Evolutionary conservation across 2,329 filamentous ascomycete species (phyloP).

Genomic region (Xylaria sp.): DNA sequence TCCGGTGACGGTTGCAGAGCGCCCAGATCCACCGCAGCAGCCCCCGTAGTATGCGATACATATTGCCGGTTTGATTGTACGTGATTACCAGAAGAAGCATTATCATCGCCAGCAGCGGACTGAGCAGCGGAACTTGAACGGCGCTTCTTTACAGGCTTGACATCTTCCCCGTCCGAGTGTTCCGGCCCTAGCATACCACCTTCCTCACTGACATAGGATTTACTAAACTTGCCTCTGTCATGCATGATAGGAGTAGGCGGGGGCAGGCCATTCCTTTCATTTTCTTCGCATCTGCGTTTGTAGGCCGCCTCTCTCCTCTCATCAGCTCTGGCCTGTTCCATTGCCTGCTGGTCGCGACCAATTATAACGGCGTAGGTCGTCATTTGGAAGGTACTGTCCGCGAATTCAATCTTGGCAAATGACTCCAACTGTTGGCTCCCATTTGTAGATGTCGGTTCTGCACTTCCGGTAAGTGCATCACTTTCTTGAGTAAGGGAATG

Average conservation of each 20-base stretch:
- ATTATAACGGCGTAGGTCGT: slow-evolving; percentile 75
- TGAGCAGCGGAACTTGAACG: slow-evolving; percentile 51
- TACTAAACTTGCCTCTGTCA: slow-evolving; percentile 62
- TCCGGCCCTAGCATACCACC: slow-evolving; percentile 71
- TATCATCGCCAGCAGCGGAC: slow-evolving; percentile 51
- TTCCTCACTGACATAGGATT: slow-evolving; percentile 71
- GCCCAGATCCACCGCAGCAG: slow-evolving; percentile 64
- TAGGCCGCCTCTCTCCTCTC: slow-evolving; percentile 55
- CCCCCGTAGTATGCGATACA: slow-evolving; percentile 64
- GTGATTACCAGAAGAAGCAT: slow-evolving; percentile 46
- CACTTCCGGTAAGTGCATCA: slow-evolving; percentile 40
- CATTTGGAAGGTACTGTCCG: slow-evolving; percentile 80
- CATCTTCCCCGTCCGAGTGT: slow-evolving; percentile 58
- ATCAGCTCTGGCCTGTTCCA: slow-evolving; percentile 59
- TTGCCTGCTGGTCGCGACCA: slow-evolving; percentile 70
- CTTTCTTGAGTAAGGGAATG: slow-evolving; percentile 42
- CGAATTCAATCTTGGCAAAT: slow-evolving; percentile 69
- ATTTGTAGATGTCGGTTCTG: slow-evolving; percentile 44
- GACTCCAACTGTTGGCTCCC: slow-evolving; percentile 56
- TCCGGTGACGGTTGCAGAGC: slow-evolving; percentile 65
- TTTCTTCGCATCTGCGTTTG: slow-evolving; percentile 52
- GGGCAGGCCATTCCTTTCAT: slow-evolving; percentile 55
- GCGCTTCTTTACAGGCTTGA: slow-evolving; percentile 52
- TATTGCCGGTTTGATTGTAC: slow-evolving; percentile 65
- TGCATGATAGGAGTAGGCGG: slow-evolving; percentile 56